phyloP scores from a whole-genome alignment of 1,139 yeast species.

The Trichomonascaceae sp. region DNA sequence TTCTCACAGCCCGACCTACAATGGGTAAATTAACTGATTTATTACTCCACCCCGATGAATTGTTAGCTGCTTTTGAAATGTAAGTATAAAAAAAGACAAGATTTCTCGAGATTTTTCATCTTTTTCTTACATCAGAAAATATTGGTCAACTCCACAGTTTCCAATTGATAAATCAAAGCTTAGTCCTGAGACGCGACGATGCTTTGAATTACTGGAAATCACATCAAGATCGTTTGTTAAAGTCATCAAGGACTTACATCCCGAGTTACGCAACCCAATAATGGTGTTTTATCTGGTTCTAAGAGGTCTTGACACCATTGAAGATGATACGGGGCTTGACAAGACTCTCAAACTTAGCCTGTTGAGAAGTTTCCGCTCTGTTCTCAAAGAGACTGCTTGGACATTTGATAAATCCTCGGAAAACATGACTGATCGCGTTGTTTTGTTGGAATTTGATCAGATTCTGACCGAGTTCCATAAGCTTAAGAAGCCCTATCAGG shows the following conservation, averaged over 20 bases:
- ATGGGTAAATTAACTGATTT: conserved; percentile 70
- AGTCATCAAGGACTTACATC: conserved; percentile 85
- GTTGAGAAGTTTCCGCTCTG: conserved; percentile 58
- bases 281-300: conserved; percentile 79
- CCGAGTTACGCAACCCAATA: conserved; percentile 72
- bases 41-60: conserved; percentile 64
- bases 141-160: conserved; percentile 40
- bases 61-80: conserved; percentile 60
- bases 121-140: conserved; percentile 20
- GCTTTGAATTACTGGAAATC: conserved; percentile 58
- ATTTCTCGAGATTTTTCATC: no score
- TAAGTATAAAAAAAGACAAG: conserved; percentile 26
- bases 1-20: background rate
- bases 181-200: conserved; percentile 48
- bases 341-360: conserved; percentile 67
- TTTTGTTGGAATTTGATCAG: conserved; percentile 66
- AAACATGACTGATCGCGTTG: conserved; percentile 74
- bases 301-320: conserved; percentile 92
- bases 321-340: conserved; percentile 89
- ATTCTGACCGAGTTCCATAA: conserved; percentile 66
- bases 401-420: conserved; percentile 64
- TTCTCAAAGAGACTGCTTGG: conserved; percentile 62
- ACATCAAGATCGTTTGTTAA: conserved; percentile 92
- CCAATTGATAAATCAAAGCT: conserved; percentile 44
- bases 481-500: conserved; percentile 71